Percentiles rank a stretch among this genome's conserved stretches.
phyloP scores from a whole-genome alignment of 192 early-diverging fungal species.

The Coemansia javaensis region DNA sequence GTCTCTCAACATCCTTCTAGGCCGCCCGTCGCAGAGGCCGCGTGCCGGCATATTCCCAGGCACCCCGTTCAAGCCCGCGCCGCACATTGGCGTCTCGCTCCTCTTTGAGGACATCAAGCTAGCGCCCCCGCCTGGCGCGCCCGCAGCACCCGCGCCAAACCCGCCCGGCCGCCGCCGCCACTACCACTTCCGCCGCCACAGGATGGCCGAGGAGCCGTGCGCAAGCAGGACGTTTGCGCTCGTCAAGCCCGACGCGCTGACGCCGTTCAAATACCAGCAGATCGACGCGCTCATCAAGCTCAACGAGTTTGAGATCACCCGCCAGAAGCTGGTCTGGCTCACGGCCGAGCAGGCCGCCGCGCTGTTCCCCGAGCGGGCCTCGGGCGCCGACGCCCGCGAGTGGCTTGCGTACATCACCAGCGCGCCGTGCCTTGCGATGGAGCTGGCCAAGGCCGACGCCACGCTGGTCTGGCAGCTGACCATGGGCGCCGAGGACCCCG shows the following conservation, averaged over 20 bases:
- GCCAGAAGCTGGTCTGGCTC: constrained; percentile 53
- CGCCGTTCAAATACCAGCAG: constrained; percentile 50
- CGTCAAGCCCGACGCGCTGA: constrained; percentile 58
- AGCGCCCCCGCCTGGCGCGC: neutral
- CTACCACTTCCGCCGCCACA: neutral
- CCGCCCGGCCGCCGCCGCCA: too few species aligned
- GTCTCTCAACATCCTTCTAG: constrained; percentile 35
- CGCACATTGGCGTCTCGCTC: constrained; percentile 34
- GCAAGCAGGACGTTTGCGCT: constrained; percentile 54
- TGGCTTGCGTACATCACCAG: constrained; percentile 51
- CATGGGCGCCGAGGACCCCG: constrained; percentile 53
- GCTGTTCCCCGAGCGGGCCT: constrained; percentile 41
- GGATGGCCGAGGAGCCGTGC: constrained; percentile 20
- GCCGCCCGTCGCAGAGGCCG: constrained; percentile 40
- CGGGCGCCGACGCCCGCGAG: constrained; percentile 37
- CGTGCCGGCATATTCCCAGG: constrained; percentile 29
- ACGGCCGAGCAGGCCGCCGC: constrained; percentile 32
- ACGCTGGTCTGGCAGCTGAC: constrained; percentile 50
- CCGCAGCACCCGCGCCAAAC: too few species aligned
- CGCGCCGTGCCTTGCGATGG: constrained; percentile 53
- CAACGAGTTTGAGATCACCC: constrained; percentile 51
- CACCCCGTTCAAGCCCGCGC: constrained; percentile 25
- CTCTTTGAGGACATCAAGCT: constrained; percentile 39
- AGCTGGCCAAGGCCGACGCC: constrained; percentile 53
- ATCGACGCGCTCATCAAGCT: constrained; percentile 52